Base-by-base conservation (phyloP, 768 basidiomycete genomes). In the Suillus tomentosus region DNA sequence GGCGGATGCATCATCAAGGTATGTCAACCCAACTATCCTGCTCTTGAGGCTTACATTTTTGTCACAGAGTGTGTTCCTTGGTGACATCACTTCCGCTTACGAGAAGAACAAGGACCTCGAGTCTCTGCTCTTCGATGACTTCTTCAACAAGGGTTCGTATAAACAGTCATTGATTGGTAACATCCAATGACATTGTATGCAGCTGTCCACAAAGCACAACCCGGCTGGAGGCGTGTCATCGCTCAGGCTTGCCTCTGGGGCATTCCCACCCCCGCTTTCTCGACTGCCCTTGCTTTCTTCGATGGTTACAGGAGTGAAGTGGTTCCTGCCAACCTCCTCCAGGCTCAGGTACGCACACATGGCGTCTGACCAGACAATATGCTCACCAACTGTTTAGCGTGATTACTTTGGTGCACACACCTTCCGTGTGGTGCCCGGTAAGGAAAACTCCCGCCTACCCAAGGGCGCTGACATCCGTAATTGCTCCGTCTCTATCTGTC, bases 351-450 rank as follows among this genome's bases (percentile, higher is more conserved):
- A 65, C 34, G 78, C 39, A 54, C 54, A 22, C 17, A 5, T 60
- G 5, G 36, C 17, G 60, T 34, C 56, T 37, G 58, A 31, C 64
- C 13, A 2, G 43, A 62, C 62, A 48, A 55, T 60, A 27, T 70
- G 48, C 24, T 22, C 43, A 66, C n/a, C 56, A 64, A 55, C 48
- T 9, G 64, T 53, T 36, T 63, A 91, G 89, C 94, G 96, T 76
- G 96, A 99, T 75, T 99, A 96, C 87, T 99, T 99, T 77, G 96
- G 97, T 79, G 94, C 96, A 51, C 96, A 98, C 83, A 98, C 96
- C 62, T 99, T 97, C 94, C 86, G 88, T 61, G 95, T 98, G 64
- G 82, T 94, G 43, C 90, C 95, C 62, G 95, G 96, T 61, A 91
- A 92, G 80, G 95, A 95, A 80, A 96, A 93, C 78, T 83, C 83